Evolutionary conservation across 257 asterid species (phyloP), one percentile per base, ranked within the genome.

Genomic region (Plectranthus barbatus): DNA sequence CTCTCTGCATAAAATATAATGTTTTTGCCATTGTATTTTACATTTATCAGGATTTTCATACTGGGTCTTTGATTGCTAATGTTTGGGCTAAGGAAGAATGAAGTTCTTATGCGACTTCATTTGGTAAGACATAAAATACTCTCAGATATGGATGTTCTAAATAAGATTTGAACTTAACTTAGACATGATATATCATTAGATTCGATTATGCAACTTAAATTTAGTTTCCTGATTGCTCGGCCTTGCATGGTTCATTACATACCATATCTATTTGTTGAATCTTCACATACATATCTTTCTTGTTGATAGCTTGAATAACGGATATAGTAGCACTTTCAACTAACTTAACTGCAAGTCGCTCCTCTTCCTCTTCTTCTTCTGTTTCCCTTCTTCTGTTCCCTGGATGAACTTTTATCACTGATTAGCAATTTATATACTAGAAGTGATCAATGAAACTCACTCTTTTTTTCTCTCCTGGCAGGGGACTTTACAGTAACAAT

Each of bases 401-500:
- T 26, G 17, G 58, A 56, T 36, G 10, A 49, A 6, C 24, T 41
- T n/a, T n/a, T 7, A 34, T 53, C 58, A n/a, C n/a, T n/a, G 31
- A 1, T 26, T 26, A 26, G 2, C 31, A 19, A 6, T 33, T 56
- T 60, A 31, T 49, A 62, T 4, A 48, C 31, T 52, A 39, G 39
- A 29, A 31, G n/a, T n/a, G n/a, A n/a, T 23, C 24, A 37, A n/a
- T 20, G 39, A 29, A n/a, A 29, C 26, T 49, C 12, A 46, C 48
- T 52, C 42, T 42, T 39, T 73, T n/a, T 64, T 14, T 66, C 33
- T 48, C 46, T 54, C 63, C 31, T 63, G 64, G 50, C 88, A 90
- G 97, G 87, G 95, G 87, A 72, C 95, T 90, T 40, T 90, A 90
- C 52, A 87, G 94, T 72, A 91, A 88, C 77, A 81, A 80, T 71